A percentile compares a stretch with the other conserved stretches of the same genome.
Conservation (phyloP, 164 flowering plant species). For the Dillenia turbinata region DNA sequence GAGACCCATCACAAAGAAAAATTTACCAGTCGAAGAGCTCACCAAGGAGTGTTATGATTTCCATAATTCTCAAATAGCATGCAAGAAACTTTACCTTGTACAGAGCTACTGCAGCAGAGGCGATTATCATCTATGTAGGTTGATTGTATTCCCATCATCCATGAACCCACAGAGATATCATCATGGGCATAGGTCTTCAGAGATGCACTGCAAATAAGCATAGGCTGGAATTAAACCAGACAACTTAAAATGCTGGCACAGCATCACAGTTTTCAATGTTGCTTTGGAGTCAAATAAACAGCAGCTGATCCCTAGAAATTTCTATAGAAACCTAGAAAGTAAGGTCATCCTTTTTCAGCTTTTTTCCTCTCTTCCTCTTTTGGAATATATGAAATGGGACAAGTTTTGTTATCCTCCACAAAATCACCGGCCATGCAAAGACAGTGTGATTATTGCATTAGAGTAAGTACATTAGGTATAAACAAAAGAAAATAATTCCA, state of each 20-base stretch:
- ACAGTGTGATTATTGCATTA: not conserved
- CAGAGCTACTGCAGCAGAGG: slow-evolving; percentile 72
- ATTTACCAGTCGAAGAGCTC: no score
- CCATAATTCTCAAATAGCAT: not conserved
- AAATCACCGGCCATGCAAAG: not conserved
- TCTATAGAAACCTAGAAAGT: no score
- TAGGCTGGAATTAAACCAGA: not conserved
- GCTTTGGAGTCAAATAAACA: no score
- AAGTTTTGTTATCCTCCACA: no score
- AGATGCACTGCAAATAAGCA: slow-evolving; percentile 63
- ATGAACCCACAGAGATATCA: slow-evolving; percentile 86
- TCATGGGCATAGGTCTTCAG: slow-evolving; percentile 86
- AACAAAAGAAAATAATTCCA: no score
- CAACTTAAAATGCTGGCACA: not conserved
- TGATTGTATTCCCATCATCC: slow-evolving; percentile 97
- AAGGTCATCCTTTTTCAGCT: no score
- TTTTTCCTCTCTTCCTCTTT: no score
- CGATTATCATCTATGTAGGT: slow-evolving; percentile 83
- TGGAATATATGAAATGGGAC: no score
- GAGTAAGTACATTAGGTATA: no score
- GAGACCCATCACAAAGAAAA: no score
- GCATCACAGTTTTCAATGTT: no score
- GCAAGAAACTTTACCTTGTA: slow-evolving; percentile 56
- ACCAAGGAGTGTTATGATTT: not conserved
- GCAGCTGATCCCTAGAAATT: no score